Percentiles rank a stretch among this genome's conserved stretches.
Evolutionary conservation across 208 protist genomes (phyloP).

Genomic region (Angomonas ambiguus): DNA sequence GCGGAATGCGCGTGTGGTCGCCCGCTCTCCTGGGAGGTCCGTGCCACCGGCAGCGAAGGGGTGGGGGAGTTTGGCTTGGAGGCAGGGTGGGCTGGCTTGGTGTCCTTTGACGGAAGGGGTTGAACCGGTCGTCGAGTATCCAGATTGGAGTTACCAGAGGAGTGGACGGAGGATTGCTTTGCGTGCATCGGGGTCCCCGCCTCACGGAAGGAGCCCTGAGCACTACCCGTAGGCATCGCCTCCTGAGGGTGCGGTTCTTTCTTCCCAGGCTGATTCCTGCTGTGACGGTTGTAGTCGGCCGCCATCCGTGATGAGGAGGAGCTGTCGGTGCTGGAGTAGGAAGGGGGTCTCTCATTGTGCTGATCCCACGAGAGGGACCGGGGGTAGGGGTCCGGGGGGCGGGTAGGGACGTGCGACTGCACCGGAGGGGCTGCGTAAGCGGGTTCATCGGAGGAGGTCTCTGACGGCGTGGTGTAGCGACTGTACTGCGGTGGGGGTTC

Average conservation of each 20-base stretch:
- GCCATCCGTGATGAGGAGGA: constrained; percentile 12
- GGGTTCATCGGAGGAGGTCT: not conserved
- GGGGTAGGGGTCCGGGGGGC: not conserved
- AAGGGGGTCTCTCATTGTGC: not conserved
- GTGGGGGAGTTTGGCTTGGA: constrained; percentile 1
- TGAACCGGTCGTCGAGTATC: not conserved
- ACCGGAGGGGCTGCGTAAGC: too few relatives aligned
- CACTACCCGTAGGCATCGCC: not conserved
- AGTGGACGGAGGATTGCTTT: not conserved
- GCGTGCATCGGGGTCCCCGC: too few relatives aligned
- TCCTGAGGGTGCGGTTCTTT: not conserved
- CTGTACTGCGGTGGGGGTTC: not conserved
- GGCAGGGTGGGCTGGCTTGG: not conserved
- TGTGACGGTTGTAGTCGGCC: not conserved
- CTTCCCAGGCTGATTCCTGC: not conserved
- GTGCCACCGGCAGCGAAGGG: too few relatives aligned
- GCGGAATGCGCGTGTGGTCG: too few relatives aligned
- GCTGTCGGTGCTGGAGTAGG: not conserved
- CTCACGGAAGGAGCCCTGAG: not conserved
- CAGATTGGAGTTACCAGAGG: not conserved
- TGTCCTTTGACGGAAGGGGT: not conserved
- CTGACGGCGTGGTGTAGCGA: not conserved
- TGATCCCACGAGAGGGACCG: not conserved
- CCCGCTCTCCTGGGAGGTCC: too few relatives aligned
- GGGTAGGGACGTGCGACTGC: not conserved